Conservation (phyloP, 225 moss, liverwort and hornwort species). For the Marchantia paleacea region DNA sequence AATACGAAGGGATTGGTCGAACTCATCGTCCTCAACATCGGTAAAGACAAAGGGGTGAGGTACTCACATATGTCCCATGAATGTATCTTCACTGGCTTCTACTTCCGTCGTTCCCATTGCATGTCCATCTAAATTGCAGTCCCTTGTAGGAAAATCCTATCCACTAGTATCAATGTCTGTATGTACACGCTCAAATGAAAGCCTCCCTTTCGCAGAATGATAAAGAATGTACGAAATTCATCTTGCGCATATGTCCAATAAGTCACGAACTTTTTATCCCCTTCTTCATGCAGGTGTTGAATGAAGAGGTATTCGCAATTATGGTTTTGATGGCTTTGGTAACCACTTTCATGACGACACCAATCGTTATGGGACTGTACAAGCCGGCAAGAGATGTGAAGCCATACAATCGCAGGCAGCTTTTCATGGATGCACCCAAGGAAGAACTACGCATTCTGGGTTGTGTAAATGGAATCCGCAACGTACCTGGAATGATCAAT, state of each 20-base stretch:
- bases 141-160: too few relatives aligned
- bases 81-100: background rate
- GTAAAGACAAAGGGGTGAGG: constrained; percentile 69
- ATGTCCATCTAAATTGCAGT: too few relatives aligned
- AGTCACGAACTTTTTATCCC: too few relatives aligned
- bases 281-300: constrained; percentile 68
- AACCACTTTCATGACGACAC: constrained; percentile 87
- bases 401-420: constrained; percentile 67
- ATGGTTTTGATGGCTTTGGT: constrained; percentile 91
- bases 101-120: too few relatives aligned
- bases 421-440: constrained; percentile 57
- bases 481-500: constrained; percentile 77
- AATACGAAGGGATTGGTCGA: constrained; percentile 96
- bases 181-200: too few relatives aligned
- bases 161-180: too few relatives aligned
- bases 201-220: too few relatives aligned
- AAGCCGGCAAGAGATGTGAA: constrained; percentile 67
- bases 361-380: constrained; percentile 73
- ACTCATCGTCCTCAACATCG: constrained; percentile 85
- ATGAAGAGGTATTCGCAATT: constrained; percentile 75
- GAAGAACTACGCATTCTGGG: constrained; percentile 68
- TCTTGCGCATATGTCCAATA: too few relatives aligned
- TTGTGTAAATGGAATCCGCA: constrained; percentile 79
- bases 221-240: too few relatives aligned
- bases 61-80: background rate